These are phyloP conservation scores for Raphanus hybrid DNA, from an alignment of 441 rosid species.

Conservation along the genomic window DNA sequence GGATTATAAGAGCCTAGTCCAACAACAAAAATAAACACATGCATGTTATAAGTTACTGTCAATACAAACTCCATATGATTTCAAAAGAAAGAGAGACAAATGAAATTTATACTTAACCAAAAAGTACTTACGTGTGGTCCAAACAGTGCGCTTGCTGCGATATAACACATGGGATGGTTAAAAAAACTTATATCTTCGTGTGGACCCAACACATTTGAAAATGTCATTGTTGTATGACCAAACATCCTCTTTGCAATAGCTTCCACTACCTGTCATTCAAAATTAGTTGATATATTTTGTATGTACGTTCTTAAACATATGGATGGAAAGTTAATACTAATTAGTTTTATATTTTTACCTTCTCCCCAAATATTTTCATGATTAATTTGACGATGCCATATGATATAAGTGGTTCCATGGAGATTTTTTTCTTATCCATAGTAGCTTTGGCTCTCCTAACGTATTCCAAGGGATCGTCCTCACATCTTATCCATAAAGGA, in stretches of 20 bases:
- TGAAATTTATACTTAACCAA: not conserved
- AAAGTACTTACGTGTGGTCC: slow-evolving; percentile 34
- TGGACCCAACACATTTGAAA: slow-evolving; percentile 38
- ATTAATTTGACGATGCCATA: slow-evolving; percentile 21
- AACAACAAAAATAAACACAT: slow-evolving; percentile 13
- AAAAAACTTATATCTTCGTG: slow-evolving; percentile 33
- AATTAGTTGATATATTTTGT: not conserved
- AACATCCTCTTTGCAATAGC: slow-evolving; percentile 17
- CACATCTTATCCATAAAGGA: slow-evolving; percentile 55
- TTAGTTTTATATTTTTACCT: slow-evolving; percentile 17
- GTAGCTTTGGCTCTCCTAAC: slow-evolving; percentile 60
- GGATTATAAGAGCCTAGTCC: slow-evolving; percentile 32
- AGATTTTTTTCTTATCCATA: slow-evolving; percentile 63
- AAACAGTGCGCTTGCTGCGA: slow-evolving; percentile 19
- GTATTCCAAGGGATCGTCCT: slow-evolving; percentile 61
- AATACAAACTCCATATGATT: not conserved
- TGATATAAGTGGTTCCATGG: slow-evolving; percentile 50
- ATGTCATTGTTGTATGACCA: slow-evolving; percentile 35
- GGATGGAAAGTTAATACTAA: too few relatives aligned
- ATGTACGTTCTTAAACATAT: not conserved
- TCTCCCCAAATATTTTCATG: slow-evolving; percentile 23
- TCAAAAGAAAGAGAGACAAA: not conserved
- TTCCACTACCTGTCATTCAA: slow-evolving; percentile 15
- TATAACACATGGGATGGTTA: slow-evolving; percentile 26
- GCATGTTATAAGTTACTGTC: not conserved